phyloP scores from a whole-genome alignment of 192 early-diverging fungal species.

The Phycomyces blakesleeanus region DNA sequence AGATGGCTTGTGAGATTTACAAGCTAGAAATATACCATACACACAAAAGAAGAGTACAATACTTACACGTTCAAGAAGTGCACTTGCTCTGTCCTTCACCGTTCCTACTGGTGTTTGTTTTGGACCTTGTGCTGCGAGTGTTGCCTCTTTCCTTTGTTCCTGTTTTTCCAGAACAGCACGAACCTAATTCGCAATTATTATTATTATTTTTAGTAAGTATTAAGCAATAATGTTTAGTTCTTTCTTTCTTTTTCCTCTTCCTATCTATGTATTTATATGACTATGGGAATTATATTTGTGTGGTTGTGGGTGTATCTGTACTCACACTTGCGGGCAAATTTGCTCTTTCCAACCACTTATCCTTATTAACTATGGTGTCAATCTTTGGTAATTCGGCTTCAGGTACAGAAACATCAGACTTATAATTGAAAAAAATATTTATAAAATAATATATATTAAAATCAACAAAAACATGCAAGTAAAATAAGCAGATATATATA shows the following conservation, averaged over 20 bases:
- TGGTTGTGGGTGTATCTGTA: too few species aligned
- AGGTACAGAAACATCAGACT: slow-evolving; percentile 13
- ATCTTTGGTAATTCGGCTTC: slow-evolving; percentile 11
- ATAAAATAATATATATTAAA: too few species aligned
- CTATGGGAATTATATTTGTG: background rate
- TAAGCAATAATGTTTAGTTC: too few species aligned
- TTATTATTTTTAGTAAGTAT: too few species aligned
- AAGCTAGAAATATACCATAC: too few species aligned
- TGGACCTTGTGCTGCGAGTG: background rate
- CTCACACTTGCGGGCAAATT: slow-evolving; percentile 10
- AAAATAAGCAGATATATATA: too few species aligned
- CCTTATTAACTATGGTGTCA: slow-evolving; percentile 1
- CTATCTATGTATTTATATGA: background rate
- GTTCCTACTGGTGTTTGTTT: slow-evolving; percentile 4
- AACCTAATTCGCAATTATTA: background rate
- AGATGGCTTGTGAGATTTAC: too few species aligned
- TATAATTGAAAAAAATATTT: background rate
- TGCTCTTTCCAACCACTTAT: slow-evolving; percentile 5
- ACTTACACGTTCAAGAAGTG: slow-evolving; percentile 18
- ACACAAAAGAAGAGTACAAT: too few species aligned
- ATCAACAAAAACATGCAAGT: too few species aligned
- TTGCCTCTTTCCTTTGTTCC: slow-evolving; percentile 3
- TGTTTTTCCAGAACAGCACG: slow-evolving; percentile 3
- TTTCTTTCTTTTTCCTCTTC: too few species aligned
- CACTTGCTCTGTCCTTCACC: slow-evolving; percentile 13